Base-by-base conservation (phyloP, 2,329 filamentous ascomycete genomes). In the Teratosphaeria gauchensis region DNA sequence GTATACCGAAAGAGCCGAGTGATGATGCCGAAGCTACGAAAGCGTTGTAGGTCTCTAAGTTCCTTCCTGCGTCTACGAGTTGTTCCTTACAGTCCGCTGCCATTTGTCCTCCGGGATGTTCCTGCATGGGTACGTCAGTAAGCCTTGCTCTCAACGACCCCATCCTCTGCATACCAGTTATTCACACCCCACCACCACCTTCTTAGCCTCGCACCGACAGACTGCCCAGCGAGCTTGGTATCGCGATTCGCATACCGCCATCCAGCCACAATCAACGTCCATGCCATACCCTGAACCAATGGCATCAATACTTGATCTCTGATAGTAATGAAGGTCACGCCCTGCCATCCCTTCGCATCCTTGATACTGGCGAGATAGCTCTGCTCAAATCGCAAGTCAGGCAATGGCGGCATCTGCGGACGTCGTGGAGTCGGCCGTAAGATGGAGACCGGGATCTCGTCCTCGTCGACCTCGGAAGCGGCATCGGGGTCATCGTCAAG, bases 121-220 rank as follows among this genome's bases (percentile, higher is more conserved):
- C 42, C 42, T 48, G 16, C n/a, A 19, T n/a, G 19, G 4, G n/a
- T 48, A 16, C 19, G 42, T 48, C 42, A 48, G 42, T 19, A 21
- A 48, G 9, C 16, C 42, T 19, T 16, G 9, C n/a, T 5, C 9
- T 21, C 42, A 19, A 19, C 16, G 19, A 48, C 3, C 42, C 19
- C 42, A 21, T 19, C 5, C 19, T n/a, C 42, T 19, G 16, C 42
- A 48, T 48, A 48, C 94, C 94, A 97, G 69, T 95, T 90, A 71
- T 97, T 97, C 19, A 95, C 89, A 24, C 82, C 84, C 78, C 90
- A 96, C 92, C 94, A 99, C 94, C 92, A 97, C 64, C 91, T 81
- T 66, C 94, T 81, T 54, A 94, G 76, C 65, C 83, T 84, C 6
- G 89, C 90, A 24, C 94, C 94, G 16, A 89, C 77, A 30, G 84